phyloP scores from a whole-genome alignment of 495 filamentous ascomycete species.

The Aspergillus funiculosus region DNA sequence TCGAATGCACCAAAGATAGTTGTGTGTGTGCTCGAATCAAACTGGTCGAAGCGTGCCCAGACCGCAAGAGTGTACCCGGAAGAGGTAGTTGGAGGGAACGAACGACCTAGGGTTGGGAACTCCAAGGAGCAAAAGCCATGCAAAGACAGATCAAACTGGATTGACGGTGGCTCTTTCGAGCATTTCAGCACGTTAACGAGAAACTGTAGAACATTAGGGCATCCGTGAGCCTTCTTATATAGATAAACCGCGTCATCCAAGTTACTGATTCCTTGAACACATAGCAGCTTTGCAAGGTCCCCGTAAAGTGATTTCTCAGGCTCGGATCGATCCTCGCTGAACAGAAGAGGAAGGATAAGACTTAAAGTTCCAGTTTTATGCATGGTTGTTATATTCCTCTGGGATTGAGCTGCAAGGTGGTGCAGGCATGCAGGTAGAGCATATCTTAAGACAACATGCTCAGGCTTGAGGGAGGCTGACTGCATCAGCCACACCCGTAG shows the following conservation, averaged over 20 bases:
- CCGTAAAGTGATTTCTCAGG: slow-evolving; percentile 54
- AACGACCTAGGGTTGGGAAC: slow-evolving; percentile 69
- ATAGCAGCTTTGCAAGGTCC: slow-evolving; percentile 37
- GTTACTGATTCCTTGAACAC: slow-evolving; percentile 57
- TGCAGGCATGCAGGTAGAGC: slow-evolving; percentile 39
- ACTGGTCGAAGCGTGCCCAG: slow-evolving; percentile 83
- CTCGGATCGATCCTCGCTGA: slow-evolving; percentile 43
- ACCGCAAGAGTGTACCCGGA: slow-evolving; percentile 82
- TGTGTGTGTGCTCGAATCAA: slow-evolving; percentile 79
- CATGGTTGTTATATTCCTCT: slow-evolving; percentile 67
- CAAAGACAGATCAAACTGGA: slow-evolving; percentile 89
- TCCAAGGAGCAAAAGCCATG: slow-evolving; percentile 87
- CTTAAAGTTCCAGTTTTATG: slow-evolving; percentile 74
- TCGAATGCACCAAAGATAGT: slow-evolving; percentile 96
- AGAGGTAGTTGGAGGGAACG: slow-evolving; percentile 71
- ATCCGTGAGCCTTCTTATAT: slow-evolving; percentile 58
- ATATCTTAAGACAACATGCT: slow-evolving; percentile 27
- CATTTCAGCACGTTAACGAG: slow-evolving; percentile 65
- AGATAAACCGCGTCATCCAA: slow-evolving; percentile 76
- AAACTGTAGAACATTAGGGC: slow-evolving; percentile 60
- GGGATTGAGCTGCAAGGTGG: slow-evolving; percentile 51
- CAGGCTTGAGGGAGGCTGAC: slow-evolving; percentile 20
- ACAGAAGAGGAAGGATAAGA: slow-evolving; percentile 62
- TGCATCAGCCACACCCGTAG: slow-evolving; percentile 40
- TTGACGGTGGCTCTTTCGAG: slow-evolving; percentile 70